phyloP scores from a whole-genome alignment of 108 stramenopile species.

The Phaeodactylum tricornutum region DNA sequence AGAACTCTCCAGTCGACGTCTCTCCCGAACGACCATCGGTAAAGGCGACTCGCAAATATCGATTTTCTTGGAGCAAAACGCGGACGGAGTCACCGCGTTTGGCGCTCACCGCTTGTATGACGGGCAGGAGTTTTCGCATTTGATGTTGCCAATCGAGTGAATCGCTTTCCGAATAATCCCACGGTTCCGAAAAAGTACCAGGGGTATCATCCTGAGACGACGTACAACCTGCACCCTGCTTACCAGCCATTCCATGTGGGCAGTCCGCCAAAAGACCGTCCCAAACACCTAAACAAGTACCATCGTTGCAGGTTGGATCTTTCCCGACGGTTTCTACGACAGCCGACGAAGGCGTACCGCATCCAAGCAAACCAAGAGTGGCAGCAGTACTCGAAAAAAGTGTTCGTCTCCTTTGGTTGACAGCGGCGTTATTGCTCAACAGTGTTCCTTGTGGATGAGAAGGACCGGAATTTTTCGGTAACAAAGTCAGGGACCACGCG shows the following conservation, averaged over 20 bases:
- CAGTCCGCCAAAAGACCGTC: conserved; percentile 77
- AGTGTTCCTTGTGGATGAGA: too few species aligned
- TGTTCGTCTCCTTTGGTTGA: too few species aligned
- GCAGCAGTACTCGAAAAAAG: too few species aligned
- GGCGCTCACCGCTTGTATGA: conserved; percentile 25
- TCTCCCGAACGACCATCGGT: conserved; percentile 50
- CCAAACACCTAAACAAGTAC: conserved; percentile 73
- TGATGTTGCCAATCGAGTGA: conserved; percentile 34
- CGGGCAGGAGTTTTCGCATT: conserved; percentile 40
- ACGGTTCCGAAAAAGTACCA: conserved; percentile 59
- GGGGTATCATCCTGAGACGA: conserved; percentile 81
- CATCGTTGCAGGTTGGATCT: conserved; percentile 57
- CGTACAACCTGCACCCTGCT: conserved; percentile 52
- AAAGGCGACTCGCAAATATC: conserved; percentile 59
- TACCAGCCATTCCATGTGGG: conserved; percentile 28
- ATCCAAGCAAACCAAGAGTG: too few species aligned
- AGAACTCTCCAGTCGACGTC: conserved; percentile 67
- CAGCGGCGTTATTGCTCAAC: too few species aligned
- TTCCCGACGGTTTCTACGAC: conserved; percentile 74
- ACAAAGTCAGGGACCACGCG: too few species aligned
- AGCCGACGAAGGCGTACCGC: not conserved
- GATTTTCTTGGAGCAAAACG: conserved; percentile 31
- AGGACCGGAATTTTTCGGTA: too few species aligned
- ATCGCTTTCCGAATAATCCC: conserved; percentile 19
- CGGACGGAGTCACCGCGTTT: conserved; percentile 39